Base-by-base conservation (phyloP, 176 grass and related monocot genomes). In the Alopecurus myosuroides region DNA sequence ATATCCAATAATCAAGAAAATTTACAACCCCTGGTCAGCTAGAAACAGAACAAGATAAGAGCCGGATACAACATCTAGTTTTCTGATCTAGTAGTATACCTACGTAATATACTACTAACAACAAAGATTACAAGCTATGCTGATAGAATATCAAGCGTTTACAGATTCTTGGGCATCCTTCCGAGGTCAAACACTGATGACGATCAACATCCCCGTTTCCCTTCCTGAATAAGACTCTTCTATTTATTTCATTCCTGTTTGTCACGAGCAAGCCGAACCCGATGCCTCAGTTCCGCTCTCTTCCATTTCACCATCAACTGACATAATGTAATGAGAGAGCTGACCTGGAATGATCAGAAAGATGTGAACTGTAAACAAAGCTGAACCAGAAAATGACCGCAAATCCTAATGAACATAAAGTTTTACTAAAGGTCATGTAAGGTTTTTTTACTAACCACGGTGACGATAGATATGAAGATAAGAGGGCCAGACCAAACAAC, bases 261-360 rank as follows among this genome's bases (percentile, higher is more conserved):
- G 69, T 73, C 79, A 22, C 50, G 88, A 33, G 79, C 78, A 74
- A 95, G 75, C 67, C 49, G 78, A 74, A 58, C 90, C 36, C 76
- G 85, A 75, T 92, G 88, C 83, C 76, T 90, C 44, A 92, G 88
- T 78, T 95, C 93, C 33, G 85, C 90, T 70, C 66, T 95, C 81
- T 95, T 95, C 90, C 88, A 95, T 84, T 95, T 92, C 46, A 95
- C 88, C 65, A 92, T 92, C 34, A 92, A 51, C 18, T 70, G 63
- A 58, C 93, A 92, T 56, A 95, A 79, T 63, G 88, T 77, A 30
- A 95, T 78, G 71, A 95, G 90, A 30, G 79, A 86, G 71, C 74
- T 86, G 75, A 95, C 88, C 90, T 95, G 85, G 53, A 74, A 78
- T 28, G 14, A 40, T 9, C 39, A 49, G 7, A 77, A 60, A 69